Evolutionary conservation across 805 yeast species (phyloP), one percentile per base, ranked within the genome.

Genomic region (Candida insectorum): DNA sequence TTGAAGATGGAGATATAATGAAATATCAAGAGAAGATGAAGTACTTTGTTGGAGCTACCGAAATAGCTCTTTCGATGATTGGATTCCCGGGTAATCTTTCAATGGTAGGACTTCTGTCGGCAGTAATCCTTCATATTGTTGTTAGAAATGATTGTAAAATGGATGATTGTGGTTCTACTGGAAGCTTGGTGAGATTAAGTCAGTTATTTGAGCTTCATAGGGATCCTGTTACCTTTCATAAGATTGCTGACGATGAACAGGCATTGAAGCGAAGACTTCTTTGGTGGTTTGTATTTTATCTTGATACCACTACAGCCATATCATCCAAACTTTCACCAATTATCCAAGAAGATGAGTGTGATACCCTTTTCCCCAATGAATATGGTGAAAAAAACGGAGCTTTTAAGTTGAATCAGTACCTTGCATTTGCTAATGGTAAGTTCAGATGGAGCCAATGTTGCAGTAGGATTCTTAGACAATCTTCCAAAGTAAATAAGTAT

Each of bases 261-360:
- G 18, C 33, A 5, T 41, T 36, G 27, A n/a, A n/a, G 6, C 12
- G 39, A 29, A 24, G 46, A 20, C 17, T 42, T 15, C 36, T 42
- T 16, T 40, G 46, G 44, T 42, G 44, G 46, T 37, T 33, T 24
- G 37, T 42, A 12, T 40, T 27, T 30, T 34, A 33, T 27, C 24
- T 42, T 6, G 46, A 42, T 27, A 26, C 35, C 16, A 37, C 41
- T 6, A 36, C 39, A 10, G 14, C 44, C 2, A 24, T 42, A 13
- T 40, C 44, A 4, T 39, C 46, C 16, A 26, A 26, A 14, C n/a
- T 42, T 9, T 27, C 44, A 11, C 44, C 44, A 10, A 37, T 42
- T 5, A 36, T 40, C 6, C 16, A 26, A 7, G 34, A 39, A 13
- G 34, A 28, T 21, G 44, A 40, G 16, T 41, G 31, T 28, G 45